Percentiles rank a stretch among this genome's conserved stretches.
Evolutionary conservation across 139 green algal species (phyloP).

Genomic region (Nannochloris sp.): DNA sequence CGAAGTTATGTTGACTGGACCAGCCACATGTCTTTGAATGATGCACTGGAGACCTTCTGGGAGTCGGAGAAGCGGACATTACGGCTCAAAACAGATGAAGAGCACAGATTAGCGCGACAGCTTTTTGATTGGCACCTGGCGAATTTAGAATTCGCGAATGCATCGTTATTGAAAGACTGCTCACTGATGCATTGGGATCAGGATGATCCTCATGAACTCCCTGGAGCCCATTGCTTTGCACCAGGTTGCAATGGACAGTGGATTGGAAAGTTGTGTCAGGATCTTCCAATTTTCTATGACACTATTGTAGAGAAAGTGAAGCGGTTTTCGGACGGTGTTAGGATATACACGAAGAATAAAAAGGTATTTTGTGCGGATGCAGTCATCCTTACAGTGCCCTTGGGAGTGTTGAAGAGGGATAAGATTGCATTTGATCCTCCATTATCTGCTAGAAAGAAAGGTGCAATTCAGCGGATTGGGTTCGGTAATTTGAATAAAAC

Average conservation of each 20-base stretch:
- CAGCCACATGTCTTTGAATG: slow-evolving; percentile 13
- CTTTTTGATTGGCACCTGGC: slow-evolving; percentile 91
- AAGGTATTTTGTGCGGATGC: slow-evolving; percentile 47
- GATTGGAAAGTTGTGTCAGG: slow-evolving; percentile 58
- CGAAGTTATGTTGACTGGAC: not conserved
- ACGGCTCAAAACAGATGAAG: not conserved
- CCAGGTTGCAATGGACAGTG: slow-evolving; percentile 78
- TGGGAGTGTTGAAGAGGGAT: slow-evolving; percentile 79
- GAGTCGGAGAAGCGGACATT: not conserved
- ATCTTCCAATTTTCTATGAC: slow-evolving; percentile 74
- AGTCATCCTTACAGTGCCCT: slow-evolving; percentile 73
- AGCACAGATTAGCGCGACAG: slow-evolving; percentile 16
- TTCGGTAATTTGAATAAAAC: slow-evolving; percentile 83
- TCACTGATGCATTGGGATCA: slow-evolving; percentile 84
- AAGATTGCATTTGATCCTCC: slow-evolving; percentile 66
- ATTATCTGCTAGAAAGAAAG: slow-evolving; percentile 67
- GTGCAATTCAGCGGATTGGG: slow-evolving; percentile 75
- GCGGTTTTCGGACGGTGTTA: slow-evolving; percentile 44
- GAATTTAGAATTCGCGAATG: slow-evolving; percentile 97
- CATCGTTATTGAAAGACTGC: slow-evolving; percentile 36
- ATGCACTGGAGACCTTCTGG: slow-evolving; percentile 8
- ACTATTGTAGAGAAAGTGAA: slow-evolving; percentile 36
- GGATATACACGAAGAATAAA: slow-evolving; percentile 38
- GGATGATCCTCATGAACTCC: slow-evolving; percentile 78
- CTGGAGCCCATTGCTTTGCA: slow-evolving; percentile 43